Evolutionary conservation across 148 eudicot species (phyloP).

Genomic region (Rhododendron ferrugineum): DNA sequence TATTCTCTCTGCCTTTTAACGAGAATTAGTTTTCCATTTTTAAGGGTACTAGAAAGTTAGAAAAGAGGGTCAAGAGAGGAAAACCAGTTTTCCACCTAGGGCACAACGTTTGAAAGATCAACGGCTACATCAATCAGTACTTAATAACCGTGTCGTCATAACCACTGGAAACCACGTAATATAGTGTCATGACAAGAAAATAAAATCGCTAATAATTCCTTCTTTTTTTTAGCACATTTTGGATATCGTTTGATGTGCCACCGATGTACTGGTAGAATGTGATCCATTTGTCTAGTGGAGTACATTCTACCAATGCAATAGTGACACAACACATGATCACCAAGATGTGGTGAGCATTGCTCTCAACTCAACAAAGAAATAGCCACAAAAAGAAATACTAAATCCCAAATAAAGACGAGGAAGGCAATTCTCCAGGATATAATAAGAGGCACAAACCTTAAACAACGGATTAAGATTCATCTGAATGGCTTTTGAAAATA

Average conservation of each 20-base stretch:
- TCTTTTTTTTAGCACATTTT: not conserved
- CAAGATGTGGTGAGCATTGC: not conserved
- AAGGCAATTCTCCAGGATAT: not conserved
- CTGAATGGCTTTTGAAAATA: constrained; percentile 71
- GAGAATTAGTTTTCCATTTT: not conserved
- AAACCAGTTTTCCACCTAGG: not conserved
- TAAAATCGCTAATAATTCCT: not conserved
- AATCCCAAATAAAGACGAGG: not conserved
- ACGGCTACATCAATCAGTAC: not conserved
- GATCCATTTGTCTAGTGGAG: not conserved
- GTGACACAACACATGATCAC: not conserved
- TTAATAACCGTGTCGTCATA: not conserved
- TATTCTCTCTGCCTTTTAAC: not conserved
- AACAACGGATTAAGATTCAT: constrained; percentile 81
- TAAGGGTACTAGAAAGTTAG: not conserved
- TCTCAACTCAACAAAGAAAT: not conserved
- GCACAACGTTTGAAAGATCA: not conserved
- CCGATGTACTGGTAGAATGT: not conserved
- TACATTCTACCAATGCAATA: not conserved
- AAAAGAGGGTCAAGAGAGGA: not conserved
- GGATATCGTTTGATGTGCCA: not conserved
- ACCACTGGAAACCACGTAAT: not conserved
- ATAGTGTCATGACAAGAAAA: not conserved
- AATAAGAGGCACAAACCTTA: constrained; percentile 41
- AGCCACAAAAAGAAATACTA: not conserved